Evolutionary conservation across 352 stramenopile species (phyloP).

Genomic region (Globisporangium solare): DNA sequence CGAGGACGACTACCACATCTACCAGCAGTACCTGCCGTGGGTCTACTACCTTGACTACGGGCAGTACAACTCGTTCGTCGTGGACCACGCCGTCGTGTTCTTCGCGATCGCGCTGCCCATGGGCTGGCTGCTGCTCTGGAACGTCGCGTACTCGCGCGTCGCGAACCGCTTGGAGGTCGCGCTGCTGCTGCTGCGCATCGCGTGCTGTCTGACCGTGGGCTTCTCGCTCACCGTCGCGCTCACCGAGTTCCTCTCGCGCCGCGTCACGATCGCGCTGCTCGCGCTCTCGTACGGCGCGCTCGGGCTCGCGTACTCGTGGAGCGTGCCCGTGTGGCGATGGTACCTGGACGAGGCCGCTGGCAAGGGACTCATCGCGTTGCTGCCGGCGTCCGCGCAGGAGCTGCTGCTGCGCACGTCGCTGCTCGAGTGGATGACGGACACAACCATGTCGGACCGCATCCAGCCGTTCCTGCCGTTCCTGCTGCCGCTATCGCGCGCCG

Average conservation of each 20-base stretch:
- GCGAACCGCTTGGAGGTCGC: slow-evolving; percentile 41
- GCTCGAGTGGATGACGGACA: slow-evolving; percentile 81
- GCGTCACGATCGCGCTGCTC: slow-evolving; percentile 67
- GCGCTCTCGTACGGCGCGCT: slow-evolving; percentile 57
- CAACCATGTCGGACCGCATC: slow-evolving; percentile 64
- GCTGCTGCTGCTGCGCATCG: slow-evolving; percentile 51
- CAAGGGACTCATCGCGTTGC: slow-evolving; percentile 56
- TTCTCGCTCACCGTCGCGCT: slow-evolving; percentile 71
- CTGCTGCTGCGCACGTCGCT: slow-evolving; percentile 70
- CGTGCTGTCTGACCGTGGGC: slow-evolving; percentile 60
- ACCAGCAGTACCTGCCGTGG: slow-evolving; percentile 50
- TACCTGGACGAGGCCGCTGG: slow-evolving; percentile 52
- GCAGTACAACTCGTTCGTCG: slow-evolving; percentile 67
- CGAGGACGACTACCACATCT: slow-evolving; percentile 46
- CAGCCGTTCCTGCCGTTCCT: slow-evolving; percentile 73
- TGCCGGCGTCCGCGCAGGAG: slow-evolving; percentile 52
- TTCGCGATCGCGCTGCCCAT: slow-evolving; percentile 55
- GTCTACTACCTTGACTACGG: slow-evolving; percentile 49
- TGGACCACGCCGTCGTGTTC: slow-evolving; percentile 69
- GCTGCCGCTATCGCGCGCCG: slow-evolving; percentile 52
- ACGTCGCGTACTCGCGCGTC: slow-evolving; percentile 57
- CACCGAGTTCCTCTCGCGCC: slow-evolving; percentile 68
- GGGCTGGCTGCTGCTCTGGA: slow-evolving; percentile 60
- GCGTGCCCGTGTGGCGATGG: slow-evolving; percentile 71
- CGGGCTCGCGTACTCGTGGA: slow-evolving; percentile 77